A percentile compares a stretch with the other conserved stretches of the same genome.
Evolutionary conservation across 129 eudicot species (phyloP).

Genomic region (Ambrosia trifida): DNA sequence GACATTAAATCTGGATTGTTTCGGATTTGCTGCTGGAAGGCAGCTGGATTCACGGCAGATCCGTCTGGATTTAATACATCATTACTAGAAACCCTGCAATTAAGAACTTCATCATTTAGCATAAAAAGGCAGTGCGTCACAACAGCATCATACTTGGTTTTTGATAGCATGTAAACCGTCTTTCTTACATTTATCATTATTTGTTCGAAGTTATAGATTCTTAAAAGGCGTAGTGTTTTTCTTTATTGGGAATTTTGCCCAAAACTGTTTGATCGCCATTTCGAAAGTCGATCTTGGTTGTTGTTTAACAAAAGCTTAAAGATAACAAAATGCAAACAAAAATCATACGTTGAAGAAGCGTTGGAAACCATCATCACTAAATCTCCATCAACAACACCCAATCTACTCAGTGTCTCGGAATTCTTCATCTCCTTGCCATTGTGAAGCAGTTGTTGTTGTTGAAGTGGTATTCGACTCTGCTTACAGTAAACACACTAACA

Average conservation of each 20-base stretch:
- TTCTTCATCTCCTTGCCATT: slow-evolving; percentile 90
- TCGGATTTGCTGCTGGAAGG: slow-evolving; percentile 90
- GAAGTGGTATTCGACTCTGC: slow-evolving; percentile 73
- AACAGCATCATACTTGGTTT: neutral
- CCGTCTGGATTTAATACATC: slow-evolving; percentile 79
- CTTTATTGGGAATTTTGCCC: neutral
- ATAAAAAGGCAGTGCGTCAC: neutral
- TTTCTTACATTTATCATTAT: neutral
- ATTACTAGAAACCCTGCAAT: slow-evolving; percentile 53
- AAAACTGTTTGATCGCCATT: neutral
- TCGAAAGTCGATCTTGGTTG: neutral
- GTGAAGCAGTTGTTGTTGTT: slow-evolving; percentile 76
- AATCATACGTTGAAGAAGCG: slow-evolving; percentile 55
- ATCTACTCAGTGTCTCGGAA: slow-evolving; percentile 63
- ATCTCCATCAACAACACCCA: slow-evolving; percentile 87
- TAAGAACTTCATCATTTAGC: slow-evolving; percentile 8
- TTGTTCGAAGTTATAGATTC: neutral
- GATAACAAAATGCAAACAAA: neutral
- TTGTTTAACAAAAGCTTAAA: neutral
- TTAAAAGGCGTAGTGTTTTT: neutral
- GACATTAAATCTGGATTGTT: slow-evolving; percentile 81
- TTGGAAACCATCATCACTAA: slow-evolving; percentile 89
- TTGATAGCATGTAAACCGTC: neutral
- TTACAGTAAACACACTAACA: slow-evolving; percentile 1
- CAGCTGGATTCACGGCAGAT: slow-evolving; percentile 84